These are phyloP conservation scores for Neurospora terricola DNA, from an alignment of 495 filamentous ascomycete genomes.

Conservation along the genomic window DNA sequence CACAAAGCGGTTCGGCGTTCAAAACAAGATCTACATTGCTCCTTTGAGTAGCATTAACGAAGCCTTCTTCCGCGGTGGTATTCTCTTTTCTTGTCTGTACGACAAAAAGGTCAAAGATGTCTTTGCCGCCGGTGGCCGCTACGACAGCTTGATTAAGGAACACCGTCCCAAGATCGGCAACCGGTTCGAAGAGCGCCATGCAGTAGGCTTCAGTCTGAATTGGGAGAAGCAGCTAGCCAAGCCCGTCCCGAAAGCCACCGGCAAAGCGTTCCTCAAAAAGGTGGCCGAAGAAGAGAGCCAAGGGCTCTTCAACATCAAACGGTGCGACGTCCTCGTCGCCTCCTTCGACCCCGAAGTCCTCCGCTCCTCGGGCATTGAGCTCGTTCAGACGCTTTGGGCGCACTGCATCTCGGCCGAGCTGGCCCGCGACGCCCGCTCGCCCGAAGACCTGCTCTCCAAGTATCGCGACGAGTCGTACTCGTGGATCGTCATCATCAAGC, in stretches of 20 bases:
- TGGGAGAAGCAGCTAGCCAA: constrained; percentile 71
- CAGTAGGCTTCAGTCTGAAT: constrained; percentile 85
- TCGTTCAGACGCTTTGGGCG: constrained; percentile 72
- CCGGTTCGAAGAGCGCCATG: constrained; percentile 48
- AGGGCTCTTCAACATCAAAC: constrained; percentile 50
- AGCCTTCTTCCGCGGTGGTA: constrained; percentile 78
- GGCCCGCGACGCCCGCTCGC: constrained; percentile 59
- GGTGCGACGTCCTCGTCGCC: constrained; percentile 82
- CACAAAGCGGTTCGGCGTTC: constrained; percentile 60
- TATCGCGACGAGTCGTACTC: constrained; percentile 65
- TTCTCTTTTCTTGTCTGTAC: constrained; percentile 85
- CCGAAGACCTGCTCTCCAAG: constrained; percentile 66
- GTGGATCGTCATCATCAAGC: constrained; percentile 82
- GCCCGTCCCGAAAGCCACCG: constrained; percentile 48
- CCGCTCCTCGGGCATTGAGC: constrained; percentile 61
- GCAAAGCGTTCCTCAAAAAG: constrained; percentile 60
- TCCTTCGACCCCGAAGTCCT: constrained; percentile 73
- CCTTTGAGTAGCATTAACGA: constrained; percentile 86
- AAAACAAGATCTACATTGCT: constrained; percentile 71
- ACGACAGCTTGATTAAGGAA: constrained; percentile 74
- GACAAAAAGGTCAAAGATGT: constrained; percentile 77
- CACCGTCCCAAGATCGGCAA: constrained; percentile 50
- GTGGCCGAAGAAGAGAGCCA: constrained; percentile 40
- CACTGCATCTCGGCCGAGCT: constrained; percentile 86
- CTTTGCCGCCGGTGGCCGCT: constrained; percentile 88